These are phyloP conservation scores for Picochlorum costavermella DNA, from an alignment of 139 green algal species.

Conservation along the genomic window DNA sequence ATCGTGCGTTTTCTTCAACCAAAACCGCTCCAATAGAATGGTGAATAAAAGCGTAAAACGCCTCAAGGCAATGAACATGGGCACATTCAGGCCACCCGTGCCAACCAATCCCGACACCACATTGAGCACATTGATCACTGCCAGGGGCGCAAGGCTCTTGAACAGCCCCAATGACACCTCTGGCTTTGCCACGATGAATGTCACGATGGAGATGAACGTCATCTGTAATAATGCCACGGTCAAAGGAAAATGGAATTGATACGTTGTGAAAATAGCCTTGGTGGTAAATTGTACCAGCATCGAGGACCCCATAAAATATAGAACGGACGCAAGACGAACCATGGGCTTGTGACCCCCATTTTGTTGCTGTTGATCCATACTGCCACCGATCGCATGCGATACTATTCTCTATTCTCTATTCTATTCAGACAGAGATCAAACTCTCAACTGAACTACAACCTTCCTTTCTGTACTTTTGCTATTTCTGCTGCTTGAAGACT, in stretches of 20 bases:
- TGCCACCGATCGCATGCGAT: too few species aligned
- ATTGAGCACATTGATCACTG: slow-evolving; percentile 58
- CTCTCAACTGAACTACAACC: too few species aligned
- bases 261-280: slow-evolving; percentile 63
- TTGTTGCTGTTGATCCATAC: not conserved
- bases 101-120: slow-evolving; percentile 52
- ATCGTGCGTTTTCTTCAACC: slow-evolving; percentile 49
- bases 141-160: slow-evolving; percentile 33
- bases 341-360: slow-evolving; percentile 6
- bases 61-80: slow-evolving; percentile 70
- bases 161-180: slow-evolving; percentile 27
- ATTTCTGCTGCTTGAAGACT: too few species aligned
- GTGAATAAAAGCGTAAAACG: slow-evolving; percentile 64
- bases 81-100: slow-evolving; percentile 57
- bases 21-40: slow-evolving; percentile 47
- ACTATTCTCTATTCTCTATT: too few species aligned
- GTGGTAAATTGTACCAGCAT: slow-evolving; percentile 61
- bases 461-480: too few species aligned
- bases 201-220: slow-evolving; percentile 46
- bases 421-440: too few species aligned
- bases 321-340: slow-evolving; percentile 18
- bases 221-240: slow-evolving; percentile 55
- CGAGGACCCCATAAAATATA: slow-evolving; percentile 47
- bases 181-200: slow-evolving; percentile 39
- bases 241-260: slow-evolving; percentile 52